Evolutionary conservation across 2,329 filamentous ascomycete species (phyloP).

Genomic region (Botrytis elliptica): DNA sequence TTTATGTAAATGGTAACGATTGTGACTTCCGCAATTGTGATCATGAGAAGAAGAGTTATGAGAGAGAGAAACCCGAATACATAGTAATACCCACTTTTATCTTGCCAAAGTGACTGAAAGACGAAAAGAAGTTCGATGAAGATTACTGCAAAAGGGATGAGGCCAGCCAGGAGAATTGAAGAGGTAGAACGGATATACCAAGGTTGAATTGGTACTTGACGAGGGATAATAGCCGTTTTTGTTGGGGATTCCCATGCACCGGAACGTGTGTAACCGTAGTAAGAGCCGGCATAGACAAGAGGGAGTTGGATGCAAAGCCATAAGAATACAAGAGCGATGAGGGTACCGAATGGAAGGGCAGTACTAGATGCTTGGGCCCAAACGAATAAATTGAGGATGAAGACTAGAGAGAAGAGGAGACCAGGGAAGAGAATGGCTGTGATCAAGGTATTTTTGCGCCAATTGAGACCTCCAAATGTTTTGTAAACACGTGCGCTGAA

Average conservation of each 20-base stretch:
- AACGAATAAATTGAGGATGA: slow-evolving; percentile 83
- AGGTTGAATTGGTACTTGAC: slow-evolving; percentile 69
- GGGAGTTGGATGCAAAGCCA: slow-evolving; percentile 87
- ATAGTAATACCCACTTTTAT: slow-evolving; percentile 90
- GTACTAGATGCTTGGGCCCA: slow-evolving; percentile 89
- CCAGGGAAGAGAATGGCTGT: slow-evolving; percentile 80
- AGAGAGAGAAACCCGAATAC: slow-evolving; percentile 83
- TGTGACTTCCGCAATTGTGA: slow-evolving; percentile 80
- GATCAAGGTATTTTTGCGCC: slow-evolving; percentile 72
- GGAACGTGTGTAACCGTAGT: slow-evolving; percentile 68
- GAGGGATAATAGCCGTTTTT: slow-evolving; percentile 67
- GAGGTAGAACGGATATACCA: slow-evolving; percentile 71
- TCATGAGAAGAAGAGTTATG: slow-evolving; percentile 67
- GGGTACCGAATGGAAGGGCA: slow-evolving; percentile 77
- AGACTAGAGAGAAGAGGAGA: slow-evolving; percentile 69
- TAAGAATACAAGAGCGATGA: slow-evolving; percentile 68
- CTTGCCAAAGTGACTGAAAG: slow-evolving; percentile 84
- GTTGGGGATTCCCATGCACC: slow-evolving; percentile 78
- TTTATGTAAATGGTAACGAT: slow-evolving; percentile 81
- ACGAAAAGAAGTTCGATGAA: slow-evolving; percentile 86
- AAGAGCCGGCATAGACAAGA: slow-evolving; percentile 77
- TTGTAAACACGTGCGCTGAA: slow-evolving; percentile 81
- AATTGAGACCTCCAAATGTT: slow-evolving; percentile 75
- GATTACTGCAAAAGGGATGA: slow-evolving; percentile 82
- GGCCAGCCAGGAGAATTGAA: slow-evolving; percentile 67